These are phyloP conservation scores for Colletotrichum liaoningense DNA, from an alignment of 2,329 filamentous ascomycete genomes.

Conservation along the genomic window DNA sequence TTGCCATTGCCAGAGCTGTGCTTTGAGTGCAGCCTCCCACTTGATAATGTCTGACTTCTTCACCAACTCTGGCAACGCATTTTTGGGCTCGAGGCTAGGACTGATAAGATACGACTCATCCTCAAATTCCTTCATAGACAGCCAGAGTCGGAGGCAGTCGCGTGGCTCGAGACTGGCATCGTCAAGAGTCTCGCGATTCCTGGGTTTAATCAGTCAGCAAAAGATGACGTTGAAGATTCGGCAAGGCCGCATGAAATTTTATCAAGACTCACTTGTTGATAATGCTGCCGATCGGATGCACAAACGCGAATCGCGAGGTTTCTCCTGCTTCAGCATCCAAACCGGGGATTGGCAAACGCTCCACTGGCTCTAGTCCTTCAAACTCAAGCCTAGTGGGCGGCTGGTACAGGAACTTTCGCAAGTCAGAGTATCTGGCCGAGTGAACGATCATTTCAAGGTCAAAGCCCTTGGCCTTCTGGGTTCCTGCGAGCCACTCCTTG, in stretches of 20 bases:
- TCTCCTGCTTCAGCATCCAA: constrained; percentile 57
- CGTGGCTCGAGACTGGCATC: constrained; percentile 78
- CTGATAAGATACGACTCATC: constrained; percentile 63
- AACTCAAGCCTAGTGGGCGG: constrained; percentile 60
- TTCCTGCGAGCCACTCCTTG: constrained; percentile 72
- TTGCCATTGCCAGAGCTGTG: constrained; percentile 71
- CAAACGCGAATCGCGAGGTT: constrained; percentile 62
- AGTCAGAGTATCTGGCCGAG: constrained; percentile 77
- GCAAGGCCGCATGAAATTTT: neutral
- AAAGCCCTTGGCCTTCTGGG: constrained; percentile 72
- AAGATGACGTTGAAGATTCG: neutral
- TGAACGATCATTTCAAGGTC: constrained; percentile 77
- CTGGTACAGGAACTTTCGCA: constrained; percentile 79
- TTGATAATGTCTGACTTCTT: constrained; percentile 73
- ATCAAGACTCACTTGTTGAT: constrained; percentile 59
- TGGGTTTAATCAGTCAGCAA: constrained; percentile 27
- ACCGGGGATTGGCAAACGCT: constrained; percentile 56
- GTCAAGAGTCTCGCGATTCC: constrained; percentile 70
- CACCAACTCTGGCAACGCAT: constrained; percentile 63
- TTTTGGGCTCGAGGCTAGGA: constrained; percentile 67
- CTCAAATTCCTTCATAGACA: constrained; percentile 69
- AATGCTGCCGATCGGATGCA: constrained; percentile 76
- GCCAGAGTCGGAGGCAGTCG: constrained; percentile 76
- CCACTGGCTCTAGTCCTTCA: constrained; percentile 57
- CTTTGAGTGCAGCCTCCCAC: constrained; percentile 74